Base-by-base conservation (phyloP, 2,329 filamentous ascomycete genomes). In the Amauroascus verrucosus region DNA sequence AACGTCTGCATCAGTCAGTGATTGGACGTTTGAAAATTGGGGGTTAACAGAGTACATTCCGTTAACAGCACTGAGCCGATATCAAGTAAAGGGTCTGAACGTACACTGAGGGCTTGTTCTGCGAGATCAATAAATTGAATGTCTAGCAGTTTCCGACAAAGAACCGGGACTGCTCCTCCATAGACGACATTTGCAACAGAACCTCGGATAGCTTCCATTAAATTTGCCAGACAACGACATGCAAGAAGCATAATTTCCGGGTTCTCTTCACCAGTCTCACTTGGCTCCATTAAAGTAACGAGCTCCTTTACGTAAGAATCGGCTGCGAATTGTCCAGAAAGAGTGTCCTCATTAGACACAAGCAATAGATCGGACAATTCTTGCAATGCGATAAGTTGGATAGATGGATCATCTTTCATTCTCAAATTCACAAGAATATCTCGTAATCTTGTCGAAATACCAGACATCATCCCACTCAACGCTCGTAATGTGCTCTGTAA, bases 71-170 rank as follows among this genome's bases (percentile, higher is more conserved):
- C n/a, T n/a, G n/a, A n/a, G 28, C 53, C 5, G n/a, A 45, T 37
- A 37, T 54, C 9, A 45, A 45, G 24, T 35, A 30, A 50, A 41
- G 37, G 48, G 51, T 3, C 8, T 38, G 6, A 48, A 73, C 76
- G 66, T 69, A 80, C 77, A 73, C 89, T 98, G 48, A 98, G 74
- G 54, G 93, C 89, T 72, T 98, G 94, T 71, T 98, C 93, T 35
- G 94, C 94, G 51, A 98, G 77, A 68, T 98, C 93, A 66, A 98
- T 98, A 68, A 91, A 98, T 57, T 91, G 85, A 44, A 97, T 97
- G 70, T 97, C 90, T 56, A 97, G 77, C 28, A 98, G 77, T 70
- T 97, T 98, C 65, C 91, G 87, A 71, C 93, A 97, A 24, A 98
- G 75, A 11, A 98, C 83, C 1, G 93, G 90, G 4, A 98, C 93